phyloP scores from a whole-genome alignment of 2,329 filamentous ascomycete species.

The Alternaria arborescens region DNA sequence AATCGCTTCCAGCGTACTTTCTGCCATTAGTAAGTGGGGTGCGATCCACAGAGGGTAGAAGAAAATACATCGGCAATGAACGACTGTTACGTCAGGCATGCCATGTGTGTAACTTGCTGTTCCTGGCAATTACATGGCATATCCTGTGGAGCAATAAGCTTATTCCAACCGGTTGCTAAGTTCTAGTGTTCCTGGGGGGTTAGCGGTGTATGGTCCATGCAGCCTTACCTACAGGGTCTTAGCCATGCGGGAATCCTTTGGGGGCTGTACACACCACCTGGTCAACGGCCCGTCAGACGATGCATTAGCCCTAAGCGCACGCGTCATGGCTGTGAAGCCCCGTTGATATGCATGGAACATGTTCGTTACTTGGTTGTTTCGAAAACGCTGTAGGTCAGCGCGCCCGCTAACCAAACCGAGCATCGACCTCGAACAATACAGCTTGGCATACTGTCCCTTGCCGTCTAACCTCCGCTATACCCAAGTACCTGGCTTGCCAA shows the following conservation, averaged over 20 bases:
- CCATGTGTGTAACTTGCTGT: neutral
- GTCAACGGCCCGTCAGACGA: constrained; percentile 28
- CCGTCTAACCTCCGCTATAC: constrained; percentile 15
- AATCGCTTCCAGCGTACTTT: constrained; percentile 1
- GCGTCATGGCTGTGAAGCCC: constrained; percentile 34
- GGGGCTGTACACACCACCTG: constrained; percentile 28
- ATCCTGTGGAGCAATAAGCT: constrained; percentile 40
- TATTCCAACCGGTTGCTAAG: constrained; percentile 26
- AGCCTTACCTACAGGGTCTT: constrained; percentile 37
- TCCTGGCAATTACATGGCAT: constrained; percentile 4
- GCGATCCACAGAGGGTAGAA: neutral
- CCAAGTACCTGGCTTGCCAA: constrained; percentile 17
- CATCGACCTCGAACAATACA: constrained; percentile 14
- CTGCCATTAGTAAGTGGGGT: neutral
- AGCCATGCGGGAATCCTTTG: constrained; percentile 23
- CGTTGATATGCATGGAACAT: constrained; percentile 33
- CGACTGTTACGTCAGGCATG: neutral
- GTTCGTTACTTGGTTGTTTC: constrained; percentile 21
- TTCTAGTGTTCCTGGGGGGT: constrained; percentile 25
- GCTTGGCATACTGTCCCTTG: constrained; percentile 13
- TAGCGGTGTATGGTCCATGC: constrained; percentile 40
- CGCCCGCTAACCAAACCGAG: constrained; percentile 24
- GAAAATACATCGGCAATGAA: neutral
- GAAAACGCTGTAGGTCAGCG: constrained; percentile 24
- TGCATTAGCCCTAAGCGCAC: constrained; percentile 28